Conservation (phyloP, 768 basidiomycete genomes). For the Boletus vinaceobasis region DNA sequence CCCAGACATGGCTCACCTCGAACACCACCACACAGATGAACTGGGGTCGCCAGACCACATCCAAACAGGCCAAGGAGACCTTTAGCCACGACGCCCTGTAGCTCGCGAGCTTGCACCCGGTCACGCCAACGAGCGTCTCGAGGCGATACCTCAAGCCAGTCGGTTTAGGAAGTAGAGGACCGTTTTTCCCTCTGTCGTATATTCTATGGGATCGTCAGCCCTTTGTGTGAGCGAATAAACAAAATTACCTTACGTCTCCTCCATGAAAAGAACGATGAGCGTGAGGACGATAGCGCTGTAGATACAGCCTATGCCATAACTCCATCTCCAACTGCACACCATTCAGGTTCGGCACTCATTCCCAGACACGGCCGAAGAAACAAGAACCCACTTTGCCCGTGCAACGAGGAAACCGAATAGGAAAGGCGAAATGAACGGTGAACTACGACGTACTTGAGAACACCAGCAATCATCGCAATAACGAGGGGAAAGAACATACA, state of each 20-base stretch:
- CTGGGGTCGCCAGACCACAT: slow-evolving; percentile 50
- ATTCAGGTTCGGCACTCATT: not conserved
- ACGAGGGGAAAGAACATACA: slow-evolving; percentile 43
- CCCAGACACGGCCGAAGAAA: not conserved
- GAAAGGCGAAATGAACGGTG: slow-evolving; percentile 31
- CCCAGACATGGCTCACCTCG: slow-evolving; percentile 27
- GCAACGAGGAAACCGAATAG: slow-evolving; percentile 29
- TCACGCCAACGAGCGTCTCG: slow-evolving; percentile 47
- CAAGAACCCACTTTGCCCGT: slow-evolving; percentile 21
- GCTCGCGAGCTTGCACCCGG: slow-evolving; percentile 43
- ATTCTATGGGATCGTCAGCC: slow-evolving; percentile 31
- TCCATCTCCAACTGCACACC: slow-evolving; percentile 42
- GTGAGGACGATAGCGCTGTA: slow-evolving; percentile 45
- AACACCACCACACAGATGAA: slow-evolving; percentile 38
- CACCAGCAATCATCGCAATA: slow-evolving; percentile 21
- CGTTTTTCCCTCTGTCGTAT: slow-evolving; percentile 44
- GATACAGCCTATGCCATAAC: slow-evolving; percentile 51
- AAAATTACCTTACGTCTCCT: slow-evolving; percentile 43
- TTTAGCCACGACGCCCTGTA: slow-evolving; percentile 42
- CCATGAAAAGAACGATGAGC: slow-evolving; percentile 44
- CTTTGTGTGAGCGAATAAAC: not conserved
- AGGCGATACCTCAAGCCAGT: slow-evolving; percentile 39
- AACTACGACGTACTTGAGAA: slow-evolving; percentile 28
- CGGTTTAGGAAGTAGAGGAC: slow-evolving; percentile 25
- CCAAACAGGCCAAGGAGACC: slow-evolving; percentile 31